Evolutionary conservation across 2,329 filamentous ascomycete genomes (phyloP).

Genomic region (Thyridium curvatum): DNA sequence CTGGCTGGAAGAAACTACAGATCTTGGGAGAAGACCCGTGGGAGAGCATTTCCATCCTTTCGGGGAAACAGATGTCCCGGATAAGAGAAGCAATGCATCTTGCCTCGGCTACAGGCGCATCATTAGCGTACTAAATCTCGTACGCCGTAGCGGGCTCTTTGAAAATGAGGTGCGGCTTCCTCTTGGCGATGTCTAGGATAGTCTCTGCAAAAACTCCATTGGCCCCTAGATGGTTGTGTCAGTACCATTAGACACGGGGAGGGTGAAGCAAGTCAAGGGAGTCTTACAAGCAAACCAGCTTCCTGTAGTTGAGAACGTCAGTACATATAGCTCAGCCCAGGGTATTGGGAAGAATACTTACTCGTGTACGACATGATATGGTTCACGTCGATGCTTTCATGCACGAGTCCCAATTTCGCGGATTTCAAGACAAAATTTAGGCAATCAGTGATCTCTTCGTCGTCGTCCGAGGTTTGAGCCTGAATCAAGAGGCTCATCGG

Average conservation of each 20-base stretch:
- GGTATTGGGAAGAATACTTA: constrained; percentile 30
- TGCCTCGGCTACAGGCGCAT: too few species aligned
- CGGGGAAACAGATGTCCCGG: too few species aligned
- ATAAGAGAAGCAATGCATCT: too few species aligned
- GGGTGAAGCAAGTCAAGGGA: too few species aligned
- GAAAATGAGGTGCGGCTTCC: constrained; percentile 86
- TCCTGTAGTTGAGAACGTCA: constrained; percentile 27
- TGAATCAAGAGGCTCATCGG: constrained; percentile 93
- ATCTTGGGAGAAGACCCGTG: too few species aligned
- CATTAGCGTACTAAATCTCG: constrained; percentile 26
- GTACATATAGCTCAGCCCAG: constrained; percentile 4
- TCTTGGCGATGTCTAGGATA: constrained; percentile 78
- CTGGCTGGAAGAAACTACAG: too few species aligned
- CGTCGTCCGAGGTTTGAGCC: constrained; percentile 79
- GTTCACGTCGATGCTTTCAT: constrained; percentile 88
- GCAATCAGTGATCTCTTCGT: constrained; percentile 71
- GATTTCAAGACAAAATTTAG: constrained; percentile 70
- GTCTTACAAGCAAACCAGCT: constrained; percentile 81
- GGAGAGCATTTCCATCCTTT: too few species aligned
- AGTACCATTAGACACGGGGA: too few species aligned
- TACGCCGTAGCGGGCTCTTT: constrained; percentile 57
- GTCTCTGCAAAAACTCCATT: constrained; percentile 95
- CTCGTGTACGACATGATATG: constrained; percentile 62
- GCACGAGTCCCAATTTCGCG: constrained; percentile 72
- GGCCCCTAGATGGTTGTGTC: constrained; percentile 49